Conservation (phyloP, 345 rosid species). For the Eutrema yunnanense region DNA sequence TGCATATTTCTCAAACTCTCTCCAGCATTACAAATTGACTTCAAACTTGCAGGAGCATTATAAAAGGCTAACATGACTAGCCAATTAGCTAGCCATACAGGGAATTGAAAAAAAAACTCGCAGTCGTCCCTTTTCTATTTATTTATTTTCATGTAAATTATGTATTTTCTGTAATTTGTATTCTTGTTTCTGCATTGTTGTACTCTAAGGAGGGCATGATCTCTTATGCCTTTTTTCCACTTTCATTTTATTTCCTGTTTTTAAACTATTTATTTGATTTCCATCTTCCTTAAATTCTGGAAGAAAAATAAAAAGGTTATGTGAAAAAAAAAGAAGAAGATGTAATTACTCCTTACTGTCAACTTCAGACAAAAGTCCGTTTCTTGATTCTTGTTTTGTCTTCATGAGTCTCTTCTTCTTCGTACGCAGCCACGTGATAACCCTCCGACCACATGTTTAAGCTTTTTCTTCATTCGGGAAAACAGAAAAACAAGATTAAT, state of each 20-base stretch:
- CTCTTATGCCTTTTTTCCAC: not conserved
- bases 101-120: slow-evolving; percentile 9
- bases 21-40: slow-evolving; percentile 9
- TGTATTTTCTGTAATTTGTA: slow-evolving; percentile 25
- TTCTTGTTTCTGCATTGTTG: slow-evolving; percentile 25
- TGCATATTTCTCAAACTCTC: not conserved
- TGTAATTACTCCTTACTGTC: not conserved
- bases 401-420: slow-evolving; percentile 17
- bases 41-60: slow-evolving; percentile 20
- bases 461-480: slow-evolving; percentile 19
- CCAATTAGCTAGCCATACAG: slow-evolving; percentile 20
- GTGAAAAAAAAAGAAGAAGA: not conserved
- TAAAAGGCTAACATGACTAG: slow-evolving; percentile 23
- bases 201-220: slow-evolving; percentile 13
- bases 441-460: slow-evolving; percentile 17
- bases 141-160: slow-evolving; percentile 22
- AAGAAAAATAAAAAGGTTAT: slow-evolving; percentile 2
- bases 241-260: not conserved
- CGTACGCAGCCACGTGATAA: slow-evolving; percentile 24
- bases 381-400: not conserved
- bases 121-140: not conserved
- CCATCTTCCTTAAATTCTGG: slow-evolving; percentile 14
- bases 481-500: not conserved
- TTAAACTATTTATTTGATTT: slow-evolving; percentile 10
- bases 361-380: too few species aligned